A percentile compares a stretch with the other conserved stretches of the same genome.
Conservation (phyloP, 257 asterid genomes). For the Capsicum rhomboideum region DNA sequence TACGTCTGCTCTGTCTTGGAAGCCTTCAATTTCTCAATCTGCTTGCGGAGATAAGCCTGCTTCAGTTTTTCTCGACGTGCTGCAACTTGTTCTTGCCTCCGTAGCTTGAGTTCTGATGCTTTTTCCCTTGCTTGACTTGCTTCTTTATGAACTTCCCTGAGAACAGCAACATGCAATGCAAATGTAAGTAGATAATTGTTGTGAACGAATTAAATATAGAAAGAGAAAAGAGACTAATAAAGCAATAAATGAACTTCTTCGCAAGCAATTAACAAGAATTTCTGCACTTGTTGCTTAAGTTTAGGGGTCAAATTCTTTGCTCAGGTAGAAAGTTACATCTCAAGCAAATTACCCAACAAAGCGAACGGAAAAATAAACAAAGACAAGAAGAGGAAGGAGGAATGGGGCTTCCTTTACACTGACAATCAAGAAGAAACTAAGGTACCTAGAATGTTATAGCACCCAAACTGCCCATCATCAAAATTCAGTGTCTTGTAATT, state of each 20-base stretch:
- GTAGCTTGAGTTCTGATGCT: slow-evolving; percentile 64
- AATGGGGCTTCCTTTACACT: background rate
- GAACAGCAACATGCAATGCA: slow-evolving; percentile 1
- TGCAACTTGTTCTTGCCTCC: slow-evolving; percentile 83
- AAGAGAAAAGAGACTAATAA: background rate
- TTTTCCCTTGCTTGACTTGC: slow-evolving; percentile 89
- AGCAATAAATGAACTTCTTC: background rate
- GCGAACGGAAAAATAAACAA: background rate
- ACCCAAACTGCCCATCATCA: background rate
- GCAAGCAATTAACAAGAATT: background rate
- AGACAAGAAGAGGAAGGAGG: background rate
- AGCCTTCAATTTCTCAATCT: slow-evolving; percentile 80
- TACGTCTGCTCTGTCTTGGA: slow-evolving; percentile 53
- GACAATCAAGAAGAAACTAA: background rate
- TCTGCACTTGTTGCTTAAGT: background rate
- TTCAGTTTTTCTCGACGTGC: slow-evolving; percentile 79
- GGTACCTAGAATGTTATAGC: background rate
- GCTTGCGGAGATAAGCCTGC: slow-evolving; percentile 85
- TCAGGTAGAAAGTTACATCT: background rate
- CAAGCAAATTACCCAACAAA: background rate
- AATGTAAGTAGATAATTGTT: background rate
- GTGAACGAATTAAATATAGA: background rate
- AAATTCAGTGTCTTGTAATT: background rate
- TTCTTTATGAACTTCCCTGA: slow-evolving; percentile 97
- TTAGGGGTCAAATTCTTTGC: background rate